phyloP scores from a whole-genome alignment of 257 asterid genomes.

The Plectranthus barbatus region DNA sequence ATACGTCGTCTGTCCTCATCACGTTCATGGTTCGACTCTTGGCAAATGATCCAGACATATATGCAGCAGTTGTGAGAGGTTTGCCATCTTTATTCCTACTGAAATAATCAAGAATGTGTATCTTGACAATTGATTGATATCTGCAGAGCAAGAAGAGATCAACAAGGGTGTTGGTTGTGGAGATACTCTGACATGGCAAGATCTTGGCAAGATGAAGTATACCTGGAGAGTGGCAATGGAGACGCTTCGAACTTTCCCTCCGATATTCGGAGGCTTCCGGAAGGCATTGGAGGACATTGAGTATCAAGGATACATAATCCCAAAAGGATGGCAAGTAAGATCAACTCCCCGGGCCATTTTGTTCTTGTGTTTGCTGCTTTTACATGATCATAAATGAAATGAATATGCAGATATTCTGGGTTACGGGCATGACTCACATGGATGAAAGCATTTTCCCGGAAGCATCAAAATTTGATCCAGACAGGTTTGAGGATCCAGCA shows the following conservation, averaged over 20 bases:
- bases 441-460: constrained; percentile 44
- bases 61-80: constrained; percentile 58
- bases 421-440: constrained; percentile 57
- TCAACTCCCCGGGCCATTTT: background rate
- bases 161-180: constrained; percentile 27
- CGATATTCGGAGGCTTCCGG: constrained; percentile 62
- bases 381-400: background rate
- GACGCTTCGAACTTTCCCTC: constrained; percentile 51
- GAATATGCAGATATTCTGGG: constrained; percentile 40
- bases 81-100: background rate
- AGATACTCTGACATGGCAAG: constrained; percentile 55
- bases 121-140: background rate
- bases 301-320: constrained; percentile 52
- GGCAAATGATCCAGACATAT: constrained; percentile 34
- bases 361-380: background rate
- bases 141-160: constrained; percentile 57
- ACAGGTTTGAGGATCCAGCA: constrained; percentile 38
- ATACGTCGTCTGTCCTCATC: constrained; percentile 54
- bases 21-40: constrained; percentile 47
- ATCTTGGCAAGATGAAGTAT: constrained; percentile 60
- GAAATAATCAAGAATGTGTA: background rate
- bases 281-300: constrained; percentile 46
- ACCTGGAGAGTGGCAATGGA: constrained; percentile 79
- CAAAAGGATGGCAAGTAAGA: constrained; percentile 82
- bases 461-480: constrained; percentile 50